Evolutionary conservation across 495 filamentous ascomycete genomes (phyloP).

Genomic region (Hypoxylon lenormandii): DNA sequence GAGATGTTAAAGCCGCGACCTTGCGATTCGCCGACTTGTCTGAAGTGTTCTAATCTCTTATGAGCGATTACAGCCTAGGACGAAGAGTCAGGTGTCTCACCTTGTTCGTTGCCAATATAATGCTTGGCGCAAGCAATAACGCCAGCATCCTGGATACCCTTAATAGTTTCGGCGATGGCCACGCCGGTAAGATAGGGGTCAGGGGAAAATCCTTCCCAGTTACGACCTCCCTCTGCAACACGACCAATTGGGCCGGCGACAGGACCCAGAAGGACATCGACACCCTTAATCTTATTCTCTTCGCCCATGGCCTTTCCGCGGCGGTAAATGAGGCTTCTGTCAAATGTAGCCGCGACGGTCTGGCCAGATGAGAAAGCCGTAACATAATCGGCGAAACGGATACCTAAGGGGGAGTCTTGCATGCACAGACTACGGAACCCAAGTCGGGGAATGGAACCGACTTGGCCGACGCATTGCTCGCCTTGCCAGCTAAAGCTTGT

Average conservation of each 20-base stretch:
- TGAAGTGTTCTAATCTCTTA: constrained; percentile 74
- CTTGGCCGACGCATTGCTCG: constrained; percentile 84
- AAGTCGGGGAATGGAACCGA: constrained; percentile 77
- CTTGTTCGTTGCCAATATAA: constrained; percentile 76
- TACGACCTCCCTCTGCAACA: constrained; percentile 80
- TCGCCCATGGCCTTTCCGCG: constrained; percentile 83
- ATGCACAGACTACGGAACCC: constrained; percentile 83
- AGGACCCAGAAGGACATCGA: constrained; percentile 87
- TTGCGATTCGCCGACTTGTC: constrained; percentile 73
- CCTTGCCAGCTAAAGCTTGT: constrained; percentile 72
- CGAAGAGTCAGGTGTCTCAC: constrained; percentile 30
- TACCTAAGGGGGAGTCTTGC: constrained; percentile 89
- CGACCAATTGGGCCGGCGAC: constrained; percentile 88
- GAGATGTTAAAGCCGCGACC: constrained; percentile 73
- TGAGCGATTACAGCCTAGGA: constrained; percentile 8
- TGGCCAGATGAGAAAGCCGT: constrained; percentile 85
- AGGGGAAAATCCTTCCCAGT: constrained; percentile 85
- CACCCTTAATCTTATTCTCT: constrained; percentile 83
- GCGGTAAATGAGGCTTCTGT: constrained; percentile 75
- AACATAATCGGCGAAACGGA: constrained; percentile 79
- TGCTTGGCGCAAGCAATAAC: constrained; percentile 87
- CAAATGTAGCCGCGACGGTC: constrained; percentile 82
- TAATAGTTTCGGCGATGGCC: constrained; percentile 77
- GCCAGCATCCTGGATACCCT: constrained; percentile 84
- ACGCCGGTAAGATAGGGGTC: constrained; percentile 82